Base-by-base conservation (phyloP, 192 early-diverging fungal genomes). In the Backusella sp. region DNA sequence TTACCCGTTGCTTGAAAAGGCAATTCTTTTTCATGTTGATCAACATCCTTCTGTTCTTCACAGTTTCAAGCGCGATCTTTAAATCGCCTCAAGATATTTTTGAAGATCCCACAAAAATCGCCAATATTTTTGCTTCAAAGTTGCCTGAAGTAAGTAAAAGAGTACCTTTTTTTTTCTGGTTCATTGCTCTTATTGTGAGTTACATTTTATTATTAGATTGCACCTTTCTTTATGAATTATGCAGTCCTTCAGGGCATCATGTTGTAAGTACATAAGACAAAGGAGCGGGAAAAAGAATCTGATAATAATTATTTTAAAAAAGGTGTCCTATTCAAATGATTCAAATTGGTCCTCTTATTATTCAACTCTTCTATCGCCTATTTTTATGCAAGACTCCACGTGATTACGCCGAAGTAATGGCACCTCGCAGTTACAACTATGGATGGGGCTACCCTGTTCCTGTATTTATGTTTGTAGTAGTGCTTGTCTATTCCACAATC, bases 191-290 rank as follows among this genome's bases (percentile, higher is more conserved):
- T 71, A 42, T 39, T 42, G 19, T 23, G 23, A 11, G 15, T 15
- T n/a, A 53, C 14, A 72, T 23, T 42, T 72, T 21, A 67, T 86
- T 9, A 89, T 92, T 59, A 59, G 56, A 59, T 59, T 41, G 87
- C 92, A 39, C 93, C 93, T 35, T 94, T 93, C 79, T 95, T 94
- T 81, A 87, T 93, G 42, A 93, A 93, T 12, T 92, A 90, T 73
- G 81, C 91, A 26, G 84, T 95, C 21, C 76, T 95, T 32, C 87
- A 93, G 73, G 92, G 92, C 8, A 89, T 95, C 72, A 91, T 87
- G 53, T 65, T 88, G 66, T 83, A 77, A 75, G 75, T 72, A 41
- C 23, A 53, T 26, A 35, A 21, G 34, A 11, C 52, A 26, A 26
- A 12, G 2, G 23, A 26, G 9, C 12, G 23, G 7, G 14, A 34